Conservation (phyloP, 805 yeast genomes). For the Tetrapisispora iriomotensis region DNA sequence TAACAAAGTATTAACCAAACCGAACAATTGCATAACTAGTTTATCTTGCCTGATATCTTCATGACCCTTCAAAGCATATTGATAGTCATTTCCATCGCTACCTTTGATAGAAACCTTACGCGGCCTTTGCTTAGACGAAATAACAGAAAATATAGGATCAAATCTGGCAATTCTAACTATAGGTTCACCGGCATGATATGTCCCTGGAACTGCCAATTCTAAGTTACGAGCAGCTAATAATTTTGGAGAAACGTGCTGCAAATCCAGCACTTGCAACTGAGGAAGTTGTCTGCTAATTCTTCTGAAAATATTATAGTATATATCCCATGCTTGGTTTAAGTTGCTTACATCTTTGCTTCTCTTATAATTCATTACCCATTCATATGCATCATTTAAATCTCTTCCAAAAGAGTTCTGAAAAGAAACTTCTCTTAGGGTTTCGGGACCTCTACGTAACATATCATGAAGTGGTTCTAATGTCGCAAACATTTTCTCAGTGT, state of each 20-base stretch:
- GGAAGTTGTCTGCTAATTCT: constrained; percentile 84
- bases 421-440: constrained; percentile 84
- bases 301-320: constrained; percentile 87
- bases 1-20: constrained; percentile 83
- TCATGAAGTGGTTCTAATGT: constrained; percentile 83
- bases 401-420: constrained; percentile 90
- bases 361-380: constrained; percentile 82
- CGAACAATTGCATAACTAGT: constrained; percentile 95
- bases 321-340: constrained; percentile 95
- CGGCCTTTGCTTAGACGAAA: constrained; percentile 93
- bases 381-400: constrained; percentile 84
- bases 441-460: constrained; percentile 78
- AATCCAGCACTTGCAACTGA: constrained; percentile 72
- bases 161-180: constrained; percentile 62
- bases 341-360: constrained; percentile 79
- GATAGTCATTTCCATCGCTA: constrained; percentile 85
- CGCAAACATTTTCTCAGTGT: constrained; percentile 88
- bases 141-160: constrained; percentile 77
- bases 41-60: constrained; percentile 97
- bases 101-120: constrained; percentile 73
- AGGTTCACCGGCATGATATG: constrained; percentile 77
- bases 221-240: constrained; percentile 67
- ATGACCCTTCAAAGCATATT: constrained; percentile 80
- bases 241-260: constrained; percentile 91
- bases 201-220: constrained; percentile 88